Conservation (phyloP, 1,284 basidiomycete genomes). For the Moesziomyces antarcticus region DNA sequence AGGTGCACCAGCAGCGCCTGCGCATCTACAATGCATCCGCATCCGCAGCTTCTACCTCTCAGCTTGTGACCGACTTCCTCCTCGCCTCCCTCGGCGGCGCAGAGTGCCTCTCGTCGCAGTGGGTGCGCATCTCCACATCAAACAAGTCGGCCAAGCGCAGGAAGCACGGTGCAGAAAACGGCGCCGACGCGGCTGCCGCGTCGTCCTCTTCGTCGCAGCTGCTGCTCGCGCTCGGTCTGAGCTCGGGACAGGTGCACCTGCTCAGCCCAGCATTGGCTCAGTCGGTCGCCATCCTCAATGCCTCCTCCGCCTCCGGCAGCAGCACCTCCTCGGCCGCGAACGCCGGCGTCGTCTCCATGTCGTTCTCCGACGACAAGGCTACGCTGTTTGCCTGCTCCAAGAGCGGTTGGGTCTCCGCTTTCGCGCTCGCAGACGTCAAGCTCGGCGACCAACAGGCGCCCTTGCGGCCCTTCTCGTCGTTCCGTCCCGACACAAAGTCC, state of each 20-base stretch:
- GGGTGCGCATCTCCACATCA: conserved; percentile 36
- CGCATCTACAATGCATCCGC: conserved; percentile 76
- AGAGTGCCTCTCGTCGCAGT: conserved; percentile 39
- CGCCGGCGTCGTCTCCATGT: conserved; percentile 44
- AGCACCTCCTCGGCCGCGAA: conserved; percentile 43
- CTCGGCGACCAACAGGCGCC: conserved; percentile 27
- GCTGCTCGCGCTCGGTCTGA: conserved; percentile 60
- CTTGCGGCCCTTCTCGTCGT: conserved; percentile 30
- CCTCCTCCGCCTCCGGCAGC: conserved; percentile 47
- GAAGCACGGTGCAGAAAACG: conserved; percentile 40
- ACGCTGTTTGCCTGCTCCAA: conserved; percentile 50
- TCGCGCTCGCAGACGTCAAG: conserved; percentile 36
- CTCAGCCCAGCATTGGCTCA: conserved; percentile 56
- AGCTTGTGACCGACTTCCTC: conserved; percentile 72
- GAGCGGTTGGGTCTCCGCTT: conserved; percentile 52
- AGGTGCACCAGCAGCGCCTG: conserved; percentile 79
- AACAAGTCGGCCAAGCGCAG: conserved; percentile 48
- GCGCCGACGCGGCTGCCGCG: conserved; percentile 12
- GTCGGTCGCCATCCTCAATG: conserved; percentile 54
- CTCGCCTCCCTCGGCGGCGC: conserved; percentile 45
- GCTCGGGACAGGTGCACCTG: conserved; percentile 55
- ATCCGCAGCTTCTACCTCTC: conserved; percentile 73
- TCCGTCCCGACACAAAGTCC: conserved; percentile 44
- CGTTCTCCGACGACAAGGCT: conserved; percentile 23
- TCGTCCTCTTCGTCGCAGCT: conserved; percentile 30